A percentile compares a stretch with the other conserved stretches of the same genome.
Conservation (phyloP, 148 eudicot genomes). For the Persicaria maculosa region DNA sequence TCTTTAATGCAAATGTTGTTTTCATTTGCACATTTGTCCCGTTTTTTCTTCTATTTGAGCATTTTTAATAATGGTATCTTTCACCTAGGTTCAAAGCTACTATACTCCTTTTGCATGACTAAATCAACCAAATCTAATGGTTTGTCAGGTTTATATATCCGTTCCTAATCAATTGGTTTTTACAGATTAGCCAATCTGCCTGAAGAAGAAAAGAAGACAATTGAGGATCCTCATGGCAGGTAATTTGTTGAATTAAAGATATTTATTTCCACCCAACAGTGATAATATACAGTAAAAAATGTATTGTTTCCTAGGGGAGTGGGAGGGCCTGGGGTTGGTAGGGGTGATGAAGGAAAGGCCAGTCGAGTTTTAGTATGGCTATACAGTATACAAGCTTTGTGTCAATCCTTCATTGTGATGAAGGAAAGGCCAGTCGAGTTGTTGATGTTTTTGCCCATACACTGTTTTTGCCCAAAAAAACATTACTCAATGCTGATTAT, state of each 20-base stretch:
- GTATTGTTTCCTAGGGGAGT: background rate
- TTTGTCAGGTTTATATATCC: slow-evolving; percentile 4
- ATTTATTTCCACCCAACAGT: background rate
- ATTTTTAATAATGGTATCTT: background rate
- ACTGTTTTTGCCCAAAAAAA: too few species aligned
- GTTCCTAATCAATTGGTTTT: slow-evolving; percentile 14
- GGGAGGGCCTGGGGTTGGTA: background rate
- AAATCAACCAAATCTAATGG: too few species aligned
- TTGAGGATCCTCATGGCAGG: slow-evolving; percentile 91
- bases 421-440: too few species aligned
- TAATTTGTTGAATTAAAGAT: slow-evolving; percentile 14
- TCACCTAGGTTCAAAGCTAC: slow-evolving; percentile 52
- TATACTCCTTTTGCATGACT: slow-evolving; percentile 52
- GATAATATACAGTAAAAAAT: background rate
- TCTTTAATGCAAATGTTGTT: background rate
- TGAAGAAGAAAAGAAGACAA: slow-evolving; percentile 63
- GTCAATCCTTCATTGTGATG: background rate
- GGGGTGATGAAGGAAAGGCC: background rate
- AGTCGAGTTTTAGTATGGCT: background rate
- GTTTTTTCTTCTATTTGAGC: background rate
- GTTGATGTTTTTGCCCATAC: too few species aligned
- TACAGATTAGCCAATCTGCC: slow-evolving; percentile 76
- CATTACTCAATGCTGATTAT: too few species aligned
- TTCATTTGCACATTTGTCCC: background rate
- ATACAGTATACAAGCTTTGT: too few species aligned